Conservation (phyloP, 225 moss, liverwort and hornwort species). For the Polytrichum commune region DNA sequence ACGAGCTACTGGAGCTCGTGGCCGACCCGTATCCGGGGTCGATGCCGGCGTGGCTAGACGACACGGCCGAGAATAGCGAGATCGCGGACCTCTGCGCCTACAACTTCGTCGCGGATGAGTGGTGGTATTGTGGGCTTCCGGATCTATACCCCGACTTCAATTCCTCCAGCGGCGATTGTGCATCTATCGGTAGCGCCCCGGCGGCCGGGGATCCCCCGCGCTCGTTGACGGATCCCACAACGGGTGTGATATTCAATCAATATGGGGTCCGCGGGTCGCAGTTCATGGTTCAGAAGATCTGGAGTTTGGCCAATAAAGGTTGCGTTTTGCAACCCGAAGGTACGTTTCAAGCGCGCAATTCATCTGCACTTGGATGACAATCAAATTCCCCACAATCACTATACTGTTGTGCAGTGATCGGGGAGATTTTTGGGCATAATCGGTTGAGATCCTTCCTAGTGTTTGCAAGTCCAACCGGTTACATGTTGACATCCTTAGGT, state of each 20-base stretch:
- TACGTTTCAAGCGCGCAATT: background rate
- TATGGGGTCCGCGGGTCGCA: background rate
- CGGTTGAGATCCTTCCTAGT: too few relatives aligned
- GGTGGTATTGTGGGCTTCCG: background rate
- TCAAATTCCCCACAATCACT: too few relatives aligned
- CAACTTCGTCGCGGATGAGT: background rate
- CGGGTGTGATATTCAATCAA: background rate
- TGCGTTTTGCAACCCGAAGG: conserved; percentile 1
- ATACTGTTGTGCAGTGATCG: too few relatives aligned
- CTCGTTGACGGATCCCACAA: background rate
- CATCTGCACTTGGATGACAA: too few relatives aligned
- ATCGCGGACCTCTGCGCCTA: background rate
- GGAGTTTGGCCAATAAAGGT: background rate
- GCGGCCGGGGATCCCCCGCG: background rate
- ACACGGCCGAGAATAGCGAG: background rate
- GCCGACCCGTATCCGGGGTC: background rate
- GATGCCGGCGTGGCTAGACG: background rate
- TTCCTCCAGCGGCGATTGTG: background rate
- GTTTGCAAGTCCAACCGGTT: too few relatives aligned
- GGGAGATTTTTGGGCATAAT: too few relatives aligned
- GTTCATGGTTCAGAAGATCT: background rate
- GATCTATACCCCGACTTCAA: background rate
- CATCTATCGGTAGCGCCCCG: background rate
- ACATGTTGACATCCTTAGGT: too few relatives aligned
- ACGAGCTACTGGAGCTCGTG: background rate